Conservation (phyloP, 371 early-diverging fungal genomes). For the Paraphysoderma sedebokerense region DNA sequence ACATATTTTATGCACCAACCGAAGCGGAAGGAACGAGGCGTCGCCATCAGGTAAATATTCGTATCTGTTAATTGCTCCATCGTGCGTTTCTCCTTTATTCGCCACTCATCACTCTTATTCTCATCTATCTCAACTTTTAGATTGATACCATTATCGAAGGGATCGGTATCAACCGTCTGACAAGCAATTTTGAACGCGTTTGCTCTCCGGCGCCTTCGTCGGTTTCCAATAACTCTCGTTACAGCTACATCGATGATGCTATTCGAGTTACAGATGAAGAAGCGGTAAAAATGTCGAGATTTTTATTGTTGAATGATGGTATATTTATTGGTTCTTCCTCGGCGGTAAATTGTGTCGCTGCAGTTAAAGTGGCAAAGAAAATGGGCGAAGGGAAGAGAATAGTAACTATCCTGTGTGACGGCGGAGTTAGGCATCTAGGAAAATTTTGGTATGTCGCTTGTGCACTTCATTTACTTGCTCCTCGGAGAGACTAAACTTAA, state of each 20-base stretch:
- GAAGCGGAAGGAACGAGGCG: constrained; percentile 79
- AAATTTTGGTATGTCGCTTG: constrained; percentile 54
- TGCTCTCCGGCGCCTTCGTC: constrained; percentile 2
- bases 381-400: constrained; percentile 61
- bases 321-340: constrained; percentile 83
- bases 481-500: no score
- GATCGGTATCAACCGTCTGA: constrained; percentile 86
- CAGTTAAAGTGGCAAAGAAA: constrained; percentile 45
- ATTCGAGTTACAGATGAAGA: constrained; percentile 75
- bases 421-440: constrained; percentile 64
- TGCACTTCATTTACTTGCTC: no score
- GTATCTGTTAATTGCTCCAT: no score
- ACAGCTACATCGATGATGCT: constrained; percentile 62
- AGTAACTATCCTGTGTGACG: constrained; percentile 68
- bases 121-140: no score
- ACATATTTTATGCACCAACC: constrained; percentile 68
- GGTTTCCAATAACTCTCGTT: constrained; percentile 5
- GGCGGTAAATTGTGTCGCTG: constrained; percentile 82
- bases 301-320: constrained; percentile 66
- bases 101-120: no score
- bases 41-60: constrained; percentile 90
- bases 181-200: constrained; percentile 56
- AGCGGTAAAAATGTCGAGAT: constrained; percentile 80
- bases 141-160: constrained; percentile 94
- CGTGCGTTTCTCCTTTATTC: no score